Percentiles rank a stretch among this genome's conserved stretches.
These are phyloP conservation scores for Pseudogymnoascus sp. DNA, from an alignment of 2,329 filamentous ascomycete genomes.

Conservation along the genomic window DNA sequence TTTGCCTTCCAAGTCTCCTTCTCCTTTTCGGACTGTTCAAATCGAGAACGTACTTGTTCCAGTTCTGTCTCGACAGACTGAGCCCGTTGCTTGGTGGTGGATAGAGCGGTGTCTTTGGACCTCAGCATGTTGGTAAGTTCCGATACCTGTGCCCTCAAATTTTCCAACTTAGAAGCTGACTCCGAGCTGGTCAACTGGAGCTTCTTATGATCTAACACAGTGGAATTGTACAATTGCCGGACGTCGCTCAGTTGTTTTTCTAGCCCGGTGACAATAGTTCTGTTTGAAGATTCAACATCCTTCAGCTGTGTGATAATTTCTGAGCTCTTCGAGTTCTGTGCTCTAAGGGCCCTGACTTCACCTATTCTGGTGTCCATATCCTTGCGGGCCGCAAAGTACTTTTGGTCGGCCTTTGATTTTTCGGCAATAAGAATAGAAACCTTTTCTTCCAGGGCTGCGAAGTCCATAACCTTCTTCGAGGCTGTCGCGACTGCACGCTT, in stretches of 20 bases:
- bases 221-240: conserved; percentile 65
- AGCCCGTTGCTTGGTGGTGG: conserved; percentile 46
- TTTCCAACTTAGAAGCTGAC: conserved; percentile 59
- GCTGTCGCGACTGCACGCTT: conserved; percentile 80
- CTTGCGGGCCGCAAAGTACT: conserved; percentile 94
- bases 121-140: conserved; percentile 69
- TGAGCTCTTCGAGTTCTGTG: conserved; percentile 80
- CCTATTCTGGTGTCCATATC: conserved; percentile 77
- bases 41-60: conserved; percentile 67
- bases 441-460: conserved; percentile 67
- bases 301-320: conserved; percentile 93
- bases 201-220: conserved; percentile 64
- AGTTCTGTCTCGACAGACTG: conserved; percentile 63
- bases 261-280: conserved; percentile 68
- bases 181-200: conserved; percentile 67
- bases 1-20: conserved; percentile 80
- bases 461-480: conserved; percentile 77
- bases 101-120: conserved; percentile 59
- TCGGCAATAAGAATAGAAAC: conserved; percentile 67
- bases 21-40: conserved; percentile 74
- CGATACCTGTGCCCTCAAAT: conserved; percentile 63
- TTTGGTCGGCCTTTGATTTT: conserved; percentile 94
- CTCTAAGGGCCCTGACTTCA: conserved; percentile 70
- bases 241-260: conserved; percentile 86
- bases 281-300: conserved; percentile 72